Evolutionary conservation across 345 rosid genomes (phyloP), one percentile per base, ranked within the genome.

Genomic region (Xanthoceras sorbifolium): DNA sequence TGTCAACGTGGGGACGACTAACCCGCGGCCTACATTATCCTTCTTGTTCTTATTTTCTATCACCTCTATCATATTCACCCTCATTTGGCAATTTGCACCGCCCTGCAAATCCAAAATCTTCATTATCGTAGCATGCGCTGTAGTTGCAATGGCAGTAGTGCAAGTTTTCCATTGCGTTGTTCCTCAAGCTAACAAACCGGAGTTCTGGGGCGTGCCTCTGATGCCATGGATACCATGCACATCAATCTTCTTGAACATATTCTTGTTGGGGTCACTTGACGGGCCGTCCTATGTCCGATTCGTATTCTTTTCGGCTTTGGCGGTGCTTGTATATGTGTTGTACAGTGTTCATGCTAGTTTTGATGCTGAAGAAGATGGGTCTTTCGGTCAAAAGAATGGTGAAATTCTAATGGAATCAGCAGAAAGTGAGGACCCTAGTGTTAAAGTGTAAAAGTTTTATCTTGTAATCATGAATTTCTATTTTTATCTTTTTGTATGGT

Each of bases 201-300:
- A 93, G 80, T 84, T 95, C 46, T 95, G 99, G 99, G 93, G 94
- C 3, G 91, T 93, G 57, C 97, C 99, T 0, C 79, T 90, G 65
- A 95, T 95, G 99, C 99, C 99, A 1, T 90, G 93, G 97, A 85
- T 90, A 36, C 99, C 99, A 0, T 88, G 93, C 34, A 75, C 82
- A 14, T 95, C 99, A 12, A 90, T 95, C 79, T 95, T 89, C 79
- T 76, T 93, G 84, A 90, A 93, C 84, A 86, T 95, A 22, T 95
- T 95, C 78, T 78, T 95, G 73, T 73, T 95, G 32, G 99, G 98
- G 62, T 85, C 91, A 62, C 86, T 93, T 11, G 93, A 85, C 25
- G 90, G 88, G 34, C 87, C 86, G 0, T 90, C 99, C 28, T 95
- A 90, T 17, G 77, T 82, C 17, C 81, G 99, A 74, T 95, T 95